Percentiles rank a stretch among this genome's conserved stretches.
phyloP scores from a whole-genome alignment of 257 asterid genomes.

The Rauvolfia tetraphylla region DNA sequence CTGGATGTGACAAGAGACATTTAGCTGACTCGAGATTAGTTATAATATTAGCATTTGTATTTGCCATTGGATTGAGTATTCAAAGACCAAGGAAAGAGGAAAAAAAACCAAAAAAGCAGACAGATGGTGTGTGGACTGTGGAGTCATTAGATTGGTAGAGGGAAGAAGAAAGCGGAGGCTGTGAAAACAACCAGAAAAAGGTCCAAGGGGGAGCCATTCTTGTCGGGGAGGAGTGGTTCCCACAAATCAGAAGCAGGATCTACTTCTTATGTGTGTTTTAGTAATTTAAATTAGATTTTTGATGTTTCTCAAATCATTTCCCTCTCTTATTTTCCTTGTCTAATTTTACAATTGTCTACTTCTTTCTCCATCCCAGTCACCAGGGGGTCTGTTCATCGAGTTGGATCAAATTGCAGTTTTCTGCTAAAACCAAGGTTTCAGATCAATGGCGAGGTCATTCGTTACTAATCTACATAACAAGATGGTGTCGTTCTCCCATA shows the following conservation, averaged over 20 bases:
- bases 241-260: conserved; percentile 60
- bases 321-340: not conserved
- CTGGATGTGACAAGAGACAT: conserved; percentile 5
- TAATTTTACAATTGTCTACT: not conserved
- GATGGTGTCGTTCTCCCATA: too few relatives aligned
- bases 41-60: not conserved
- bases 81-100: too few relatives aligned
- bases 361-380: conserved; percentile 5
- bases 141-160: not conserved
- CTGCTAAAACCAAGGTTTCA: not conserved
- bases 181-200: conserved; percentile 25
- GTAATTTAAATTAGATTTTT: conserved; percentile 20
- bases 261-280: conserved; percentile 23
- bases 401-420: not conserved
- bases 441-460: not conserved
- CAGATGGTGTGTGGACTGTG: not conserved
- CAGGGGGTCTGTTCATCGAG: not conserved
- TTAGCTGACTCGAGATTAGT: not conserved
- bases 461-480: too few relatives aligned
- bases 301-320: conserved; percentile 10
- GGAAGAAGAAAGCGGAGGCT: conserved; percentile 6
- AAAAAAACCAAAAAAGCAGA: not conserved
- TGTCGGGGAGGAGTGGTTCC: conserved; percentile 49
- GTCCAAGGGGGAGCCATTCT: conserved; percentile 23
- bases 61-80: not conserved